These are phyloP conservation scores for Inonotus hispidus DNA, from an alignment of 1,284 basidiomycete species.

Conservation along the genomic window DNA sequence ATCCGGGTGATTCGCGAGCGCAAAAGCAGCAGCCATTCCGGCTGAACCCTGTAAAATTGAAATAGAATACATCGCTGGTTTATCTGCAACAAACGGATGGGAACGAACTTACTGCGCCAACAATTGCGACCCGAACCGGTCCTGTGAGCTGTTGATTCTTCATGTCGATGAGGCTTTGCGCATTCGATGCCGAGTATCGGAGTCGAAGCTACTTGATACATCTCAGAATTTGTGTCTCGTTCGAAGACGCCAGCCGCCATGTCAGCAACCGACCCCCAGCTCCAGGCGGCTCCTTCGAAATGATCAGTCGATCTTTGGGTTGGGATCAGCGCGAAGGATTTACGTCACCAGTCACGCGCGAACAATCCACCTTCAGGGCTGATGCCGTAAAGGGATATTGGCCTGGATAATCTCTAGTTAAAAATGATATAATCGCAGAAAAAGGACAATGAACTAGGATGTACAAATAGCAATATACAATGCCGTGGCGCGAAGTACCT, in stretches of 20 bases:
- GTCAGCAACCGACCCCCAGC: not conserved
- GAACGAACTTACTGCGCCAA: slow-evolving; percentile 15
- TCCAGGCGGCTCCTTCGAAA: too few species aligned
- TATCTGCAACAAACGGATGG: not conserved
- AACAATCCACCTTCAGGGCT: too few species aligned
- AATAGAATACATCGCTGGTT: not conserved
- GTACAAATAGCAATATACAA: too few species aligned
- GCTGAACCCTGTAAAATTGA: slow-evolving; percentile 24
- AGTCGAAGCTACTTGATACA: not conserved
- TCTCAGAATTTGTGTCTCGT: not conserved
- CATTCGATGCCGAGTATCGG: not conserved
- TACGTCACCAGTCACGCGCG: not conserved
- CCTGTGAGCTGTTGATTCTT: not conserved
- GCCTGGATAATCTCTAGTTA: too few species aligned
- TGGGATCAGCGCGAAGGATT: not conserved
- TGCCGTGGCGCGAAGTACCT: too few species aligned
- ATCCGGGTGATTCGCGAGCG: slow-evolving; percentile 47
- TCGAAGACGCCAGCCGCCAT: not conserved
- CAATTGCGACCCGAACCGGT: slow-evolving; percentile 12
- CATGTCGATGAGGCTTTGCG: not conserved
- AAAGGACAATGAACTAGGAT: too few species aligned
- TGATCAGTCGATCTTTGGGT: too few species aligned
- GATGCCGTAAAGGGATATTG: too few species aligned
- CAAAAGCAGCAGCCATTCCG: slow-evolving; percentile 54
- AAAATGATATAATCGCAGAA: too few species aligned